Percentiles rank a stretch among this genome's conserved stretches.
phyloP scores from a whole-genome alignment of 495 filamentous ascomycete genomes.

The Aspergillus carlsbadensis region DNA sequence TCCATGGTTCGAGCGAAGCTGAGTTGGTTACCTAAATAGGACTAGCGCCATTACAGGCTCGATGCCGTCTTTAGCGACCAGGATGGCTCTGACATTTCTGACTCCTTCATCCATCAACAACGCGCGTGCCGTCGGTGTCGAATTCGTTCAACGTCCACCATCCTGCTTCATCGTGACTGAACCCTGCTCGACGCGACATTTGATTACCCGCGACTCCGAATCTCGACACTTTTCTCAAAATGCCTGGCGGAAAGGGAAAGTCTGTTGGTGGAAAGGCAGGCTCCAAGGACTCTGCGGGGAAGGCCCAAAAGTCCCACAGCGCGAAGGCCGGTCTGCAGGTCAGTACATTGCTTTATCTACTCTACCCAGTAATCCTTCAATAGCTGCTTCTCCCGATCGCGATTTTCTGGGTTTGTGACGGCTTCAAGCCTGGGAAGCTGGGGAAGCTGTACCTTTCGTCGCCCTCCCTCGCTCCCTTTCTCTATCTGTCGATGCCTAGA shows the following conservation, averaged over 20 bases:
- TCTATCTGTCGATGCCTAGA: neutral
- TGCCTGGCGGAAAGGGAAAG: conserved; percentile 92
- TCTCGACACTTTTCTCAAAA: conserved; percentile 39
- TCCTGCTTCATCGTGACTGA: conserved; percentile 24
- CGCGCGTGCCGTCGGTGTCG: conserved; percentile 38
- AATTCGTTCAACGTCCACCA: conserved; percentile 39
- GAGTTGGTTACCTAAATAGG: conserved; percentile 33
- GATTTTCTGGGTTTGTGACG: neutral
- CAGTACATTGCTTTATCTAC: conserved; percentile 43
- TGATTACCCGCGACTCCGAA: conserved; percentile 28
- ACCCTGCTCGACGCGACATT: conserved; percentile 24
- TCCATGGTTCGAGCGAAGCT: conserved; percentile 14
- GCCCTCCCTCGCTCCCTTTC: conserved; percentile 1
- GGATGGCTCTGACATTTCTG: conserved; percentile 46
- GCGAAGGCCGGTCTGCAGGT: conserved; percentile 98
- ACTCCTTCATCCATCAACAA: conserved; percentile 54
- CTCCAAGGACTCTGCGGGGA: conserved; percentile 67
- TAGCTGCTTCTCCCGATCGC: neutral
- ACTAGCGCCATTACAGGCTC: conserved; percentile 37
- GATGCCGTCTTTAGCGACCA: conserved; percentile 44
- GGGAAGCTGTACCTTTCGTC: neutral
- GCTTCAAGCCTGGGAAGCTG: neutral
- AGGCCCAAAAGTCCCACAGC: conserved; percentile 97
- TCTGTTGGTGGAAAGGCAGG: conserved; percentile 93
- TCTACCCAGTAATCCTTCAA: neutral